Base-by-base conservation (phyloP, 306 rosid genomes). In the Alnus glutinosa region DNA sequence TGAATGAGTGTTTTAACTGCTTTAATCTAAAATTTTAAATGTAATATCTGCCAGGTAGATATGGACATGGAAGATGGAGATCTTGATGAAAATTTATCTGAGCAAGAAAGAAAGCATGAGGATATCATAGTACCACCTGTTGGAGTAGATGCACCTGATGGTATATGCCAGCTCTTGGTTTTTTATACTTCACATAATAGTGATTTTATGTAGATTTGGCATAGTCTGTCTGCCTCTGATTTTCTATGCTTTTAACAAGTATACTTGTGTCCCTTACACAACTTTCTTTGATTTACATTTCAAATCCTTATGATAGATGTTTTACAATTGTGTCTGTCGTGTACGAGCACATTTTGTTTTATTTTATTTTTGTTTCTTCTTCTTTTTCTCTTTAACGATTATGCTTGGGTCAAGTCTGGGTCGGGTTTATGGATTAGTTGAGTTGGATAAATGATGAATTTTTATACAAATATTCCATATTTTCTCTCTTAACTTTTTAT, bases 31-130 rank as follows among this genome's bases (percentile, higher is more conserved):
- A 46, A 57, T 23, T 52, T 63, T 76, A 30, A 18, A 1, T 48
- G 44, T 75, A 32, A 68, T 66, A 32, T 87, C 73, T 84, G 76
- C 79, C 89, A 95, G 99, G 98, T 95, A 75, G 99, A 95, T 89
- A 95, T 95, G 98, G 97, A 91, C 81, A 93, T 89, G 97, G 99
- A 89, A 77, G 99, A 93, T 73, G 96, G 69, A 72, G 88, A 87
- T 82, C 10, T 79, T 73, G 90, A 82, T 59, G 92, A 78, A 54
- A 62, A 76, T 61, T 55, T 78, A 8, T 80, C 86, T 71, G 88
- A 77, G 70, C 89, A 78, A 88, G 94, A 82, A 84, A 83, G 79
- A 54, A 89, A 82, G 74, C 84, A 86, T 23, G 88, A 78, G 78
- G 85, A 86, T 79, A 82, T 74, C 81, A 77, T 80, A 39, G 80